Evolutionary conservation across 2,329 filamentous ascomycete species (phyloP).

Genomic region (Leptographium radiaticola): DNA sequence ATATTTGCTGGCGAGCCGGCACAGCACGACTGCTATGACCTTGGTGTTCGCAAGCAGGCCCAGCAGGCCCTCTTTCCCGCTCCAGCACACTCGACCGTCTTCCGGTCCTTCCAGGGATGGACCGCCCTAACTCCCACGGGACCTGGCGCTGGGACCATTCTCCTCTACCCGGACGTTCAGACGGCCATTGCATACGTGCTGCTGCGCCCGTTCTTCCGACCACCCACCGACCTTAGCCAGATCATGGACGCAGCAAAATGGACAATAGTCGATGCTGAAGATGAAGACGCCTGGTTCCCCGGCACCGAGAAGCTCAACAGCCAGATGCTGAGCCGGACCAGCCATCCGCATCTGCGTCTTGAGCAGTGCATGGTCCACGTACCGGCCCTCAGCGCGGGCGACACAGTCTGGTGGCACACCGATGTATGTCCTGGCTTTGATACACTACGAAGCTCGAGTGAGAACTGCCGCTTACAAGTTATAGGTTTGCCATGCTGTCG

Average conservation of each 20-base stretch:
- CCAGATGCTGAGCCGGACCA: constrained; percentile 11
- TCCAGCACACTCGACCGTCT: constrained; percentile 22
- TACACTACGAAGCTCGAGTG: background rate
- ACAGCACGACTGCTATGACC: constrained; percentile 23
- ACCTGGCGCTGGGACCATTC: constrained; percentile 21
- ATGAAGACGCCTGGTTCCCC: constrained; percentile 21
- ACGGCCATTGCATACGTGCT: constrained; percentile 25
- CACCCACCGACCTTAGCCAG: constrained; percentile 17
- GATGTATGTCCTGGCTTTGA: background rate
- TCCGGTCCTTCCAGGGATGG: constrained; percentile 28
- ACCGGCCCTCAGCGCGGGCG: background rate
- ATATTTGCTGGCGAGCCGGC: constrained; percentile 25
- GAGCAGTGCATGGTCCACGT: background rate
- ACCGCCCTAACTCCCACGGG: constrained; percentile 24
- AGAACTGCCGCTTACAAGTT: too few relatives aligned
- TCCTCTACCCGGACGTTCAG: constrained; percentile 26
- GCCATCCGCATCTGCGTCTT: background rate
- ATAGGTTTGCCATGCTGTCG: constrained; percentile 7
- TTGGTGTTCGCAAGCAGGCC: constrained; percentile 20
- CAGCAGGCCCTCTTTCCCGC: constrained; percentile 12
- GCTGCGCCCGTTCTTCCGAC: constrained; percentile 26
- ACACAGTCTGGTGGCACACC: constrained; percentile 5
- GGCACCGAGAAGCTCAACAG: constrained; percentile 17
- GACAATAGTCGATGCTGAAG: constrained; percentile 18
- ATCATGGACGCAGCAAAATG: constrained; percentile 24